Evolutionary conservation across 495 filamentous ascomycete species (phyloP).

Genomic region (Penicillium angulare): DNA sequence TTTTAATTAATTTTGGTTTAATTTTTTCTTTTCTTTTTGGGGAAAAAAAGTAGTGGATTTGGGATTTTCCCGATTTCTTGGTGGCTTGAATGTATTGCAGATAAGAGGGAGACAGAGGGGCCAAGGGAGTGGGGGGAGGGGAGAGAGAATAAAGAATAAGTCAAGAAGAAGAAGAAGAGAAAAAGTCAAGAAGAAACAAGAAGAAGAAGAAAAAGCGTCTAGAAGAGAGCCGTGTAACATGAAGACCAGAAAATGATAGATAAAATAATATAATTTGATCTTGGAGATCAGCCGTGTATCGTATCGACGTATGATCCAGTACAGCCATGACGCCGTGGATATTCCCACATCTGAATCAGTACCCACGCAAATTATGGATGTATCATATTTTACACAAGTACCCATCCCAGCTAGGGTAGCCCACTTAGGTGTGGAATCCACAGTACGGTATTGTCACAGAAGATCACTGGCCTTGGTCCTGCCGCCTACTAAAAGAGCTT

Average conservation of each 20-base stretch:
- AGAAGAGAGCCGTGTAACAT: slow-evolving; percentile 4
- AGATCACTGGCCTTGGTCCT: no score
- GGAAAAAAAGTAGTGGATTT: no score
- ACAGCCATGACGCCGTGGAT: slow-evolving; percentile 11
- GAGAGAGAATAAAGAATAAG: slow-evolving; percentile 15
- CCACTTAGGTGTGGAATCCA: no score
- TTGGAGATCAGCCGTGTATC: slow-evolving; percentile 20
- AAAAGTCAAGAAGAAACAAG: slow-evolving; percentile 9
- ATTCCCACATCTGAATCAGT: slow-evolving; percentile 3
- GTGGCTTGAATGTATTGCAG: no score
- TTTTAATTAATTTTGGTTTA: background rate
- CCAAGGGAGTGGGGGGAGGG: slow-evolving; percentile 13
- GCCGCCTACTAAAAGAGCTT: no score
- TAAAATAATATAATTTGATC: slow-evolving; percentile 24
- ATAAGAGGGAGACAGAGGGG: slow-evolving; percentile 7
- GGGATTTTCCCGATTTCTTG: no score
- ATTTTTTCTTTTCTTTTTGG: slow-evolving; percentile 7
- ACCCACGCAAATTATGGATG: no score
- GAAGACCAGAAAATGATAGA: slow-evolving; percentile 9
- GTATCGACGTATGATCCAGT: background rate
- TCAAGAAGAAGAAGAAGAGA: slow-evolving; percentile 16
- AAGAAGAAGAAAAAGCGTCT: slow-evolving; percentile 6
- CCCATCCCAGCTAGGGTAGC: no score
- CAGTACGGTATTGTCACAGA: no score
- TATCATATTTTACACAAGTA: no score